phyloP scores from a whole-genome alignment of 768 basidiomycete genomes.

The Hypholoma sublateritium region DNA sequence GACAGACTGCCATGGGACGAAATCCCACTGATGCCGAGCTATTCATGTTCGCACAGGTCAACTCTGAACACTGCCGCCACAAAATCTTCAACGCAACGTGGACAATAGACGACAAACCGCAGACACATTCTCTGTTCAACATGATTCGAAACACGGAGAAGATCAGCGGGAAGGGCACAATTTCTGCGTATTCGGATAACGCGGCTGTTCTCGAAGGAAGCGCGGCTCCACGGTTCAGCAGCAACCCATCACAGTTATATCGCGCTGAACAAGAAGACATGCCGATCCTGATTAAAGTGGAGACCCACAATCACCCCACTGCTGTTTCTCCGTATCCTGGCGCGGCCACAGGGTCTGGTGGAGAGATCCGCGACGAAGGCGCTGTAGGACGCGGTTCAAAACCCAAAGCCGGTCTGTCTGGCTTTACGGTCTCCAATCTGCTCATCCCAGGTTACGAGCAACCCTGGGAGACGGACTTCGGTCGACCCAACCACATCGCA shows the following conservation, averaged over 20 bases:
- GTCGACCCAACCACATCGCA: slow-evolving; percentile 87
- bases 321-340: slow-evolving; percentile 98
- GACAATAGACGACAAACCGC: slow-evolving; percentile 74
- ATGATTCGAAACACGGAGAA: slow-evolving; percentile 98
- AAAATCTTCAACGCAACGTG: slow-evolving; percentile 99
- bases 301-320: slow-evolving; percentile 99
- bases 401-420: slow-evolving; percentile 92
- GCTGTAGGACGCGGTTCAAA: slow-evolving; percentile 93
- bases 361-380: slow-evolving; percentile 98
- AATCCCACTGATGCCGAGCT: slow-evolving; percentile 97
- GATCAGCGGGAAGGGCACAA: slow-evolving; percentile 70
- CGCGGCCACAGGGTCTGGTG: slow-evolving; percentile 98
- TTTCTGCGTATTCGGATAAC: slow-evolving; percentile 98
- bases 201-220: slow-evolving; percentile 91
- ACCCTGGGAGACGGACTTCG: slow-evolving; percentile 96
- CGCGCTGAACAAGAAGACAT: slow-evolving; percentile 62
- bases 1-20: slow-evolving; percentile 61
- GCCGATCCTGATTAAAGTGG: slow-evolving; percentile 94
- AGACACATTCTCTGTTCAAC: slow-evolving; percentile 80
- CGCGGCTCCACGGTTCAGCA: slow-evolving; percentile 71
- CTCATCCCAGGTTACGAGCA: slow-evolving; percentile 89
- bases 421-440: slow-evolving; percentile 93
- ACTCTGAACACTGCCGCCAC: slow-evolving; percentile 99
- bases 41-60: slow-evolving; percentile 99
- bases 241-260: slow-evolving; percentile 49